Evolutionary conservation across 108 stramenopile species (phyloP).

Genomic region (Fragilariopsis cylindrus): DNA sequence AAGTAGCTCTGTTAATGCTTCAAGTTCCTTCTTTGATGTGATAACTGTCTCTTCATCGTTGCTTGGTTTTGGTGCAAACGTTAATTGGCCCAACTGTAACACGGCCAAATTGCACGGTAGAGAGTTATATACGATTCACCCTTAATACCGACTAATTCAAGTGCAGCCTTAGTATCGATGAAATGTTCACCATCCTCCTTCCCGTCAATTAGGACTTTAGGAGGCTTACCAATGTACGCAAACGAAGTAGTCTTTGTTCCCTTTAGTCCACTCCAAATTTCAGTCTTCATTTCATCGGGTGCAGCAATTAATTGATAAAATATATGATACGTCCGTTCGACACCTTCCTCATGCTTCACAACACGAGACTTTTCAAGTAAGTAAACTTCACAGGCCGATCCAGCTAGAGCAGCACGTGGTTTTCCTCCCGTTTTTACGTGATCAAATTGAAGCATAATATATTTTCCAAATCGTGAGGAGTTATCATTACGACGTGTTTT

Average conservation of each 20-base stretch:
- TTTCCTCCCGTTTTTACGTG: slow-evolving; percentile 32
- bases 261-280: slow-evolving; percentile 70
- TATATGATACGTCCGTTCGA: slow-evolving; percentile 97
- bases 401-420: slow-evolving; percentile 60
- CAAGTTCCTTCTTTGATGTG: slow-evolving; percentile 56
- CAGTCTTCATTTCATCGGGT: slow-evolving; percentile 57
- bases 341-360: slow-evolving; percentile 69
- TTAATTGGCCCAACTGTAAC: slow-evolving; percentile 86
- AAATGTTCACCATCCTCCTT: slow-evolving; percentile 73
- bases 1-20: slow-evolving; percentile 68
- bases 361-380: slow-evolving; percentile 98
- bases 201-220: slow-evolving; percentile 62
- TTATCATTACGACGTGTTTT: slow-evolving; percentile 87
- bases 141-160: slow-evolving; percentile 64
- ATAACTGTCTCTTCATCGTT: slow-evolving; percentile 70
- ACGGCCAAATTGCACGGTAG: slow-evolving; percentile 76
- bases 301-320: slow-evolving; percentile 96
- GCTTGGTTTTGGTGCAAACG: slow-evolving; percentile 65
- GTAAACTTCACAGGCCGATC: slow-evolving; percentile 81
- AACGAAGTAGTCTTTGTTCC: slow-evolving; percentile 57
- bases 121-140: slow-evolving; percentile 60
- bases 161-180: slow-evolving; percentile 62
- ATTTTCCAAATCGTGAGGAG: slow-evolving; percentile 80
- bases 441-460: slow-evolving; percentile 77
- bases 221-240: slow-evolving; percentile 57